phyloP scores from a whole-genome alignment of 2,329 filamentous ascomycete genomes.

The Pseudogymnoascus sp. region DNA sequence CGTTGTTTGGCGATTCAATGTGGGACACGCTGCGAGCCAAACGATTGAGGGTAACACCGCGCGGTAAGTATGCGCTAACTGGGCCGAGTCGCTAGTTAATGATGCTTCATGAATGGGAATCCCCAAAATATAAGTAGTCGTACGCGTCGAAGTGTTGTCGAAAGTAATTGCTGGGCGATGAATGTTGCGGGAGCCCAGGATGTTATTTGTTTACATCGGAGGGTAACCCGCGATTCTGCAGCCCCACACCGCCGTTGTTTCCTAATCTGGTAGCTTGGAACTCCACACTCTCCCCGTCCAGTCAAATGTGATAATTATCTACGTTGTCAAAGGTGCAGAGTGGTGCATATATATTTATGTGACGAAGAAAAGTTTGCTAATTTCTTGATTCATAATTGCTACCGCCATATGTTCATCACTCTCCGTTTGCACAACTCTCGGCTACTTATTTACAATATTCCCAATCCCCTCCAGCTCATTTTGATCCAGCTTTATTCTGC shows the following conservation, averaged over 20 bases:
- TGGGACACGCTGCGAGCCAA: neutral
- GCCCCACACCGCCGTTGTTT: neutral
- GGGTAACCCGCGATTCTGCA: conserved; percentile 3
- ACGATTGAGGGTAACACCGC: neutral
- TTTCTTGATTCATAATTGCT: neutral
- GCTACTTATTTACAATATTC: neutral
- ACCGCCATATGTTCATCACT: neutral
- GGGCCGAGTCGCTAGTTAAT: neutral
- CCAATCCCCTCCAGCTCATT: neutral
- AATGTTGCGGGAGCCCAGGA: conserved; percentile 3
- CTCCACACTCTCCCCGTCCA: neutral
- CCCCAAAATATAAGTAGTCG: neutral
- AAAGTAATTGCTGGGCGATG: neutral
- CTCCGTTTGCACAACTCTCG: neutral
- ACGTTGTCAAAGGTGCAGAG: too few species aligned
- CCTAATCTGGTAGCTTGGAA: conserved; percentile 7
- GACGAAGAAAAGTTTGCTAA: neutral
- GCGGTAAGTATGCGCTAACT: neutral
- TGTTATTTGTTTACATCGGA: conserved; percentile 9
- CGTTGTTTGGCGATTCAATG: conserved; percentile 3
- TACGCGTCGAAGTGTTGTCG: neutral
- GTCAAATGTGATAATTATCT: conserved; percentile 1
- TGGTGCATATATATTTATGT: too few species aligned
- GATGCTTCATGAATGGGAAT: neutral
- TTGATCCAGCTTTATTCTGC: neutral